A percentile compares a stretch with the other conserved stretches of the same genome.
Conservation (phyloP, 2,329 filamentous ascomycete species). For the Lachnellula hyalina region DNA sequence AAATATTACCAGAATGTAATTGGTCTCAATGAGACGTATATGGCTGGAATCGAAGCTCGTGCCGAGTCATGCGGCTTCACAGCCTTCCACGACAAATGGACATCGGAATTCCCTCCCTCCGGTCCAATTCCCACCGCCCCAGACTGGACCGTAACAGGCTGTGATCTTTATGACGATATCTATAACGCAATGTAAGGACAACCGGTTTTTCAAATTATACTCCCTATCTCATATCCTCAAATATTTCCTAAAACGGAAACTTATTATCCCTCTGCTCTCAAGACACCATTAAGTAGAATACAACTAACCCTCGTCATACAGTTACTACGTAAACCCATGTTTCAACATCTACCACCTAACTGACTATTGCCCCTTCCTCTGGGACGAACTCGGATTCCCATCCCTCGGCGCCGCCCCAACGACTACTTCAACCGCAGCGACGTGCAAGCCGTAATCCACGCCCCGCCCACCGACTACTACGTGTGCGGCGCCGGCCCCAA, state of each 20-base stretch:
- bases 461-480: constrained; percentile 45
- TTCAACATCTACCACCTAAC: constrained; percentile 60
- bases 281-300: too few relatives aligned
- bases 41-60: constrained; percentile 39
- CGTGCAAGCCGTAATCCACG: constrained; percentile 55
- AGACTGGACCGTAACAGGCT: constrained; percentile 13
- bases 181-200: constrained; percentile 36
- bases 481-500: constrained; percentile 46
- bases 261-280: too few relatives aligned
- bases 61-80: constrained; percentile 48
- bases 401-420: constrained; percentile 47
- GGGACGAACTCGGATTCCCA: constrained; percentile 27
- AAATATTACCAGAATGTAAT: constrained; percentile 46
- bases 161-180: constrained; percentile 36
- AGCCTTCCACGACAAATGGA: constrained; percentile 41
- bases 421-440: constrained; percentile 59
- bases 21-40: constrained; percentile 47
- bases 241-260: too few relatives aligned
- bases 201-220: too few relatives aligned
- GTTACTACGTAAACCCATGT: constrained; percentile 49
- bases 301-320: too few relatives aligned
- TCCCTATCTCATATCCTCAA: too few relatives aligned
- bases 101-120: constrained; percentile 52
- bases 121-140: constrained; percentile 43
- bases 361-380: constrained; percentile 36